Conservation (phyloP, 768 basidiomycete species). For the Stropharia rugosoannulata region DNA sequence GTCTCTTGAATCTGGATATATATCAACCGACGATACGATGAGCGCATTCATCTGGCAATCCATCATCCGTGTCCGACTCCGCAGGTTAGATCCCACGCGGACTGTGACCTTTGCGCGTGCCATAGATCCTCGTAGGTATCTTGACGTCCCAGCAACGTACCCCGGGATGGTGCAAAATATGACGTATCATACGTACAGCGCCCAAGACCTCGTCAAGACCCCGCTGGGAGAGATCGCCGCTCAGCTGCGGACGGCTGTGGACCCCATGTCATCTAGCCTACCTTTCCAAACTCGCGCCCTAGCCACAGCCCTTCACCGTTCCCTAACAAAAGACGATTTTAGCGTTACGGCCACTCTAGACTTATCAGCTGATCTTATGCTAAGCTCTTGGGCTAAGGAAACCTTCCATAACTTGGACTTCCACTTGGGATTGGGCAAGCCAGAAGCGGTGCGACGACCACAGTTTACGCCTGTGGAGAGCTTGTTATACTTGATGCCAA, state of each 20-base stretch:
- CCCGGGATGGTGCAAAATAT: constrained; percentile 26
- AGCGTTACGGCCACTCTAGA: constrained; percentile 18
- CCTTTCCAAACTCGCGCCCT: constrained; percentile 18
- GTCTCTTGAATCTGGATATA: constrained; percentile 13
- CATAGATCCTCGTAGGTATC: constrained; percentile 22
- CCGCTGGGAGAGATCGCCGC: constrained; percentile 22
- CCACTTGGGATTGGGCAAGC: constrained; percentile 20
- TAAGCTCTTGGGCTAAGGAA: constrained; percentile 27
- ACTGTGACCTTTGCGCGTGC: constrained; percentile 21
- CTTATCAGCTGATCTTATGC: constrained; percentile 20
- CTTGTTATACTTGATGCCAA: constrained; percentile 26
- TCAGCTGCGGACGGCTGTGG: constrained; percentile 20
- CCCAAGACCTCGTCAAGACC: constrained; percentile 10
- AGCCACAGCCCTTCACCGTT: constrained; percentile 17
- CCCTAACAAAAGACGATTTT: constrained; percentile 12
- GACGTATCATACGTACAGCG: constrained; percentile 17
- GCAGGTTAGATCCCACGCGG: constrained; percentile 12
- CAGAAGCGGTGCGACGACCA: constrained; percentile 26
- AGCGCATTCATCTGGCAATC: constrained; percentile 27
- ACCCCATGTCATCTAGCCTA: constrained; percentile 15
- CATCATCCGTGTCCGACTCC: constrained; percentile 22
- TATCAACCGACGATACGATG: constrained; percentile 28
- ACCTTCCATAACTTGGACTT: constrained; percentile 23
- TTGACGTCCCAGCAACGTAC: constrained; percentile 19
- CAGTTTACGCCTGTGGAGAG: constrained; percentile 22